Conservation (phyloP, 371 early-diverging fungal genomes). For the Syncephalis fuscata region DNA sequence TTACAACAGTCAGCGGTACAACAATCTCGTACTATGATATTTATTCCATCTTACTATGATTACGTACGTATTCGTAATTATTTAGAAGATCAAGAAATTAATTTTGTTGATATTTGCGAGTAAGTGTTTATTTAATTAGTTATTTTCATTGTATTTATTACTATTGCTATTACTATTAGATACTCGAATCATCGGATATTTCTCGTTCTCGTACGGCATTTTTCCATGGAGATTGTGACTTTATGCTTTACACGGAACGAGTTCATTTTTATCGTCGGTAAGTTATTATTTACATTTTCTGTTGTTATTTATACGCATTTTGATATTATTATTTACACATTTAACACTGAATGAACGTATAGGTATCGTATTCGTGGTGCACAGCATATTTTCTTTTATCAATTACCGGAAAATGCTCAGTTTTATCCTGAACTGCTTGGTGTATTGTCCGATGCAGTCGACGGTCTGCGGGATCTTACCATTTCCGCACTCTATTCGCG, state of each 20-base stretch:
- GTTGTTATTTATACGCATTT: too few relatives aligned
- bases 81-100: slow-evolving; percentile 51
- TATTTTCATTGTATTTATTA: too few relatives aligned
- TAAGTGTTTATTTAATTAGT: slow-evolving; percentile 17
- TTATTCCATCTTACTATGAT: slow-evolving; percentile 93
- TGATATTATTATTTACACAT: background rate
- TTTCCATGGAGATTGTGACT: slow-evolving; percentile 56
- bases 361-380: slow-evolving; percentile 72
- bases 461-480: slow-evolving; percentile 20
- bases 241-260: slow-evolving; percentile 81
- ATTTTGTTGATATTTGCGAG: slow-evolving; percentile 62
- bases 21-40: slow-evolving; percentile 64
- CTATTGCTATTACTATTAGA: slow-evolving; percentile 15
- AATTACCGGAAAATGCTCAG: slow-evolving; percentile 67
- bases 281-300: too few relatives aligned
- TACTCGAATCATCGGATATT: slow-evolving; percentile 45
- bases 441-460: slow-evolving; percentile 23
- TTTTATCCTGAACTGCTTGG: slow-evolving; percentile 85
- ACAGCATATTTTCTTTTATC: slow-evolving; percentile 77
- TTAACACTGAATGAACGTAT: background rate
- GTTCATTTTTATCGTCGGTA: slow-evolving; percentile 83
- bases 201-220: slow-evolving; percentile 61
- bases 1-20: slow-evolving; percentile 1
- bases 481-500: slow-evolving; percentile 60
- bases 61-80: slow-evolving; percentile 84